Evolutionary conservation across 257 asterid genomes (phyloP), one percentile per base, ranked within the genome.

Genomic region (Jacaranda copaia): DNA sequence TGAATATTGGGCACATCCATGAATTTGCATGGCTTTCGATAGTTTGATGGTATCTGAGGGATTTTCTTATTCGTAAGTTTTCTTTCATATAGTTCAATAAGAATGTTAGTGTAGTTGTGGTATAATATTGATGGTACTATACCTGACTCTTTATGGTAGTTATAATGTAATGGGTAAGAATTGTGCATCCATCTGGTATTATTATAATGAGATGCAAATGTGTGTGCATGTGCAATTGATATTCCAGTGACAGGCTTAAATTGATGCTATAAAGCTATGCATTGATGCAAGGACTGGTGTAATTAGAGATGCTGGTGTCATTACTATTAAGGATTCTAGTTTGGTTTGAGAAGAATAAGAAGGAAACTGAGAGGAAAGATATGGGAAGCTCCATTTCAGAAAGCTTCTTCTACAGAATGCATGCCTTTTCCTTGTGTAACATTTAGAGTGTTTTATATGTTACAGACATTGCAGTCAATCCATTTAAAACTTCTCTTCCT

Each of bases 161-260:
- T 43, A 52, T 9, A 18, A 53, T 52, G 35, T n/a, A 13, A 39
- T 75, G 80, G 49, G 63, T 42, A 46, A 16, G 35, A 18, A 20
- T 39, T 55, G 42, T 77, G 69, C 45, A 5, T 49, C n/a, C 53
- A 8, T 62, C 36, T 8, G 53, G 42, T 55, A 36, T 18, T 48
- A 14, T 61, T 15, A 8, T 49, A 4, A 9, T 59, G 13, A 14
- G 32, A 18, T 42, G 45, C 48, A 45, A 73, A 9, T 48, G 35
- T 4, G 36, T 69, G 0, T 68, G 59, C 60, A 18, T n/a, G 20
- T 52, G 20, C 4, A 2, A 18, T 38, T 52, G 38, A 4, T 53
- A 18, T 70, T 59, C 32, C 45, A 19, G n/a, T 19, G 5, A 19
- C 53, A 42, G 65, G 58, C 49, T 76, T 62, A 75, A 42, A 15